These are phyloP conservation scores for Ophiostoma triangulosporum DNA, from an alignment of 2,329 filamentous ascomycete genomes.

Conservation along the genomic window DNA sequence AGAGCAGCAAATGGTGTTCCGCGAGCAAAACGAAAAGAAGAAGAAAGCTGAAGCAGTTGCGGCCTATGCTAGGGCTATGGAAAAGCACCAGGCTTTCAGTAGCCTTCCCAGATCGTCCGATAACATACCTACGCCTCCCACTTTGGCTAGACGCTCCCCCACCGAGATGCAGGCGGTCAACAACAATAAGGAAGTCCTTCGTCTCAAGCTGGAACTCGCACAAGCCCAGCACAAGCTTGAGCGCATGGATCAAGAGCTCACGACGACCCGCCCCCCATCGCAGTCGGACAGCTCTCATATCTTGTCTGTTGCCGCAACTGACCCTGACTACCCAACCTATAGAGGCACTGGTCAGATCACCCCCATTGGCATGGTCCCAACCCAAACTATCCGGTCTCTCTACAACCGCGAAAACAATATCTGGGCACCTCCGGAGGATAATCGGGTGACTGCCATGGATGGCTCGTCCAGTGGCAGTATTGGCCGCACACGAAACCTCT, in stretches of 20 bases:
- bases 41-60: constrained; percentile 27
- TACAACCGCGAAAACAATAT: constrained; percentile 29
- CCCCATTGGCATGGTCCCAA: constrained; percentile 12
- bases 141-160: constrained; percentile 36
- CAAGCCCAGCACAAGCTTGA: constrained; percentile 57
- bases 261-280: constrained; percentile 40
- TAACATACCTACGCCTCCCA: constrained; percentile 30
- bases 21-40: constrained; percentile 43
- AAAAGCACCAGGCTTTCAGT: constrained; percentile 39
- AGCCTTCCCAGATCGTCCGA: constrained; percentile 44
- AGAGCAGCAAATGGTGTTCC: constrained; percentile 52
- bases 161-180: constrained; percentile 35
- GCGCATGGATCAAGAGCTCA: constrained; percentile 57
- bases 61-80: constrained; percentile 24
- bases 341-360: constrained; percentile 2
- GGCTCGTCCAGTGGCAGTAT: constrained; percentile 29
- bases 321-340: constrained; percentile 17
- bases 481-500: constrained; percentile 9
- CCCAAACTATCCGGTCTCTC: constrained; percentile 23
- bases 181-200: constrained; percentile 48
- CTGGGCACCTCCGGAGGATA: constrained; percentile 43
- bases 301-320: constrained; percentile 32
- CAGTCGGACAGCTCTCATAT: constrained; percentile 45
- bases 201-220: constrained; percentile 57
- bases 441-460: constrained; percentile 44